Evolutionary conservation across 306 rosid genomes (phyloP).

Genomic region (Pyrus bretschneideri): DNA sequence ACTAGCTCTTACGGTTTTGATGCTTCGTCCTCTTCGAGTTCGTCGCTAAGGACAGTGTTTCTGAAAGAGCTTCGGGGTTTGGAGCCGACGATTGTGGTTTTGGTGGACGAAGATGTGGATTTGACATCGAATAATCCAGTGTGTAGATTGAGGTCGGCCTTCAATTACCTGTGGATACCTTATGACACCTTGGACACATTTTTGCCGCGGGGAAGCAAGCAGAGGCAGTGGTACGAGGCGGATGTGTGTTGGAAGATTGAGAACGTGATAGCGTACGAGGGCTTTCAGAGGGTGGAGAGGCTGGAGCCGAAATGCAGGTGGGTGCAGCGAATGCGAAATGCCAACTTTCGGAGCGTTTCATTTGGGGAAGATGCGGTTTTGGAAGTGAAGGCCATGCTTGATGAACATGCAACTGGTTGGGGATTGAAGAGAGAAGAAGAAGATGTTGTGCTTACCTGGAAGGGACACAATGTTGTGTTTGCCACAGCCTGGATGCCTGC

Average conservation of each 20-base stretch:
- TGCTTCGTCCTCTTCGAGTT: neutral
- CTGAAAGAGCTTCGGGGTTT: slow-evolving; percentile 50
- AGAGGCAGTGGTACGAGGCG: slow-evolving; percentile 87
- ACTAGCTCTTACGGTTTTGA: neutral
- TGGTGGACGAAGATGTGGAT: slow-evolving; percentile 86
- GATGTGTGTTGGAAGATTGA: slow-evolving; percentile 82
- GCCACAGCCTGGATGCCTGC: slow-evolving; percentile 82
- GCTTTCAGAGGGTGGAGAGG: slow-evolving; percentile 69
- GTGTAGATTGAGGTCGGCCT: slow-evolving; percentile 61
- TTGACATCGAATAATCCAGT: slow-evolving; percentile 59
- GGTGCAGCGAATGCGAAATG: slow-evolving; percentile 67
- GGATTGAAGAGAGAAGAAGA: slow-evolving; percentile 86
- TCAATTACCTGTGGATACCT: slow-evolving; percentile 89
- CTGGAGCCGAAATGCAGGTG: slow-evolving; percentile 50
- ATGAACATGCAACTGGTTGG: slow-evolving; percentile 97
- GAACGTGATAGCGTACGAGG: slow-evolving; percentile 80
- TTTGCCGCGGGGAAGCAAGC: slow-evolving; percentile 59
- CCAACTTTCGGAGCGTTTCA: slow-evolving; percentile 40
- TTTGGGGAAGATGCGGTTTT: slow-evolving; percentile 59
- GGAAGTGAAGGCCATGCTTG: slow-evolving; percentile 81
- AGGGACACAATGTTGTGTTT: slow-evolving; percentile 89
- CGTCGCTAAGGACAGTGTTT: slow-evolving; percentile 45
- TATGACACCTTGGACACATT: slow-evolving; percentile 83
- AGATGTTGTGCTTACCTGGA: slow-evolving; percentile 82
- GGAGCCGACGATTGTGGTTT: slow-evolving; percentile 59